Conservation (phyloP, 2,329 filamentous ascomycete genomes). For the Aspergillus vadensis region DNA sequence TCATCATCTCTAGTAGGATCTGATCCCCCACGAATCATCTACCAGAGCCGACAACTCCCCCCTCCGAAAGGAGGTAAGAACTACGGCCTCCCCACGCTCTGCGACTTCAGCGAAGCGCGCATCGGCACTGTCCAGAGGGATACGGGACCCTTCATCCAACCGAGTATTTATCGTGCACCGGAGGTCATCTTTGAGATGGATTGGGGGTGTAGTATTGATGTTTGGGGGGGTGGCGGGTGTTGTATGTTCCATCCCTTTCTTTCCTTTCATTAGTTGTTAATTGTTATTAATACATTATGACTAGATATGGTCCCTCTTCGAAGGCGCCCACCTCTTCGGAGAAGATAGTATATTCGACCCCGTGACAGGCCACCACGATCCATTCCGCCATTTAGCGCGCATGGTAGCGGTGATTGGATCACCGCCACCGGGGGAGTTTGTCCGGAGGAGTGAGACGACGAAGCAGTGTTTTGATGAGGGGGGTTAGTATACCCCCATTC, state of each 20-base stretch:
- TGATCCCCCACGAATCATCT: conserved; percentile 32
- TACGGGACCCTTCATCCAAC: conserved; percentile 49
- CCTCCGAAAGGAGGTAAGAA: conserved; percentile 16
- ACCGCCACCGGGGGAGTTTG: conserved; percentile 28
- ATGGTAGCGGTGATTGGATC: conserved; percentile 30
- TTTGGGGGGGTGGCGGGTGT: conserved; percentile 48
- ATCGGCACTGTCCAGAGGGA: conserved; percentile 31
- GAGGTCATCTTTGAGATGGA: conserved; percentile 50
- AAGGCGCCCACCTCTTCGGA: conserved; percentile 49
- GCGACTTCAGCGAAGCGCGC: conserved; percentile 40
- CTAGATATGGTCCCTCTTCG: conserved; percentile 54
- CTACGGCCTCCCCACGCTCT: conserved; percentile 34
- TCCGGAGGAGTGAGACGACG: conserved; percentile 31
- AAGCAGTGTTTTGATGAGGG: conserved; percentile 29
- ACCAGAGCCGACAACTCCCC: conserved; percentile 19
- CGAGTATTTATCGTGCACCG: conserved; percentile 33
- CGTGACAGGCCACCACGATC: conserved; percentile 27
- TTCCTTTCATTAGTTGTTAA: conserved; percentile 51
- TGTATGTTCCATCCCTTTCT: background rate
- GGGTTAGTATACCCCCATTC: conserved; percentile 16
- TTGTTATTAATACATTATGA: conserved; percentile 4
- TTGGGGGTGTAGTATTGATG: conserved; percentile 52
- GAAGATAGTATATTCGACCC: conserved; percentile 28
- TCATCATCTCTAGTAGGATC: no score
- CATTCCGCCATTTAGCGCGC: conserved; percentile 29